Evolutionary conservation across 805 yeast species (phyloP).

Genomic region (Candida glaebosa): DNA sequence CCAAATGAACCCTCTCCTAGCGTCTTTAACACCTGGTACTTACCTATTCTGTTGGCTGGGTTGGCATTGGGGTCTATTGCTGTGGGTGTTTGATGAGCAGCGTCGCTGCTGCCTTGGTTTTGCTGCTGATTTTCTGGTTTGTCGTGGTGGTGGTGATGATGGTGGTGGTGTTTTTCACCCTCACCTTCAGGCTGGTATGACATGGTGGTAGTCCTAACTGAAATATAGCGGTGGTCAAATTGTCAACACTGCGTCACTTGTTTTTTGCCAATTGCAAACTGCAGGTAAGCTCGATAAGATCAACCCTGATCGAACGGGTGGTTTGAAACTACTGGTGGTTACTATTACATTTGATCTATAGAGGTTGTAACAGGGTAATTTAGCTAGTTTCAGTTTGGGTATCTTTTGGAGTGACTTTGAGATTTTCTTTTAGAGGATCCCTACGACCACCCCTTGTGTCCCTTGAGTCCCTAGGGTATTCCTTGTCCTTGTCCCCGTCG

Average conservation of each 20-base stretch:
- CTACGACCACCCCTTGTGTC: too few relatives aligned
- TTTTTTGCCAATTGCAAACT: neutral
- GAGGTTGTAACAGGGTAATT: too few relatives aligned
- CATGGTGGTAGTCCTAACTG: neutral
- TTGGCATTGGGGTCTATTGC: constrained; percentile 23
- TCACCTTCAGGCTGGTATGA: constrained; percentile 5
- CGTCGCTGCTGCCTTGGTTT: constrained; percentile 5
- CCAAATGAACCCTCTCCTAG: constrained; percentile 97
- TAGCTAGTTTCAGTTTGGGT: too few relatives aligned
- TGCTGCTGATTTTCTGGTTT: constrained; percentile 8
- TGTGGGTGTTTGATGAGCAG: constrained; percentile 4
- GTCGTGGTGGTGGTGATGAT: constrained; percentile 9
- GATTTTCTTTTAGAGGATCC: too few relatives aligned
- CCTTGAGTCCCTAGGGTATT: too few relatives aligned
- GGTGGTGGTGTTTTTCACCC: constrained; percentile 10
- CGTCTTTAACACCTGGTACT: constrained; percentile 88
- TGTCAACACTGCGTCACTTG: constrained; percentile 3
- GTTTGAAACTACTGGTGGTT: too few relatives aligned
- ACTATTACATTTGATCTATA: neutral
- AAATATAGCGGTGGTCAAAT: neutral
- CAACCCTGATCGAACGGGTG: too few relatives aligned
- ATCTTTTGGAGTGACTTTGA: too few relatives aligned
- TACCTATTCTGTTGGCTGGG: constrained; percentile 64
- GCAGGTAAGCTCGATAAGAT: neutral
- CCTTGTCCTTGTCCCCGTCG: too few relatives aligned